These are phyloP conservation scores for Corymbia citriodora DNA, from an alignment of 441 rosid species.

Conservation along the genomic window DNA sequence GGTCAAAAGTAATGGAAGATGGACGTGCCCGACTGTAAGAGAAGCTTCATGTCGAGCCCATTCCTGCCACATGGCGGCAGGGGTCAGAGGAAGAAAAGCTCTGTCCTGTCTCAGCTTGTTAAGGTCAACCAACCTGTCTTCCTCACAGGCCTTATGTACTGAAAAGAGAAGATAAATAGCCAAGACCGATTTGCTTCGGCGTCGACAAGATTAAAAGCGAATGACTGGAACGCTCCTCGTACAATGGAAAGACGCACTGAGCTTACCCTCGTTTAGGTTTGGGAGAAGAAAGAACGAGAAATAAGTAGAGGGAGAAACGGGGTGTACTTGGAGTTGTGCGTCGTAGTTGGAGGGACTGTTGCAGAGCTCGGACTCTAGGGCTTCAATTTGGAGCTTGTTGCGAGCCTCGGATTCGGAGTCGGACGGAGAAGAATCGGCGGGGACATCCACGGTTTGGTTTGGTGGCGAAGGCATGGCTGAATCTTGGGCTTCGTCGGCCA, in stretches of 20 bases:
- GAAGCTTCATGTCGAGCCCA: constrained; percentile 91
- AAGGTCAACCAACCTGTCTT: constrained; percentile 54
- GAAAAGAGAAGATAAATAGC: constrained; percentile 5
- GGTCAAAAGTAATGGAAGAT: background rate
- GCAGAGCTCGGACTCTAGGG: constrained; percentile 56
- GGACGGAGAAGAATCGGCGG: background rate
- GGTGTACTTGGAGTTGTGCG: constrained; percentile 45
- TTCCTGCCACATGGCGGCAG: constrained; percentile 58
- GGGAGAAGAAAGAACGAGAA: background rate
- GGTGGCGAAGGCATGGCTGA: background rate
- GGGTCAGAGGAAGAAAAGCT: constrained; percentile 60
- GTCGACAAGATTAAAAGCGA: background rate
- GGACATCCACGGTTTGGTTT: background rate
- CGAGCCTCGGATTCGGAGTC: constrained; percentile 52
- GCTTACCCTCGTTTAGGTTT: background rate
- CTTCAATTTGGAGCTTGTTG: constrained; percentile 40
- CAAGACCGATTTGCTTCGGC: background rate
- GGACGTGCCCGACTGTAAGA: constrained; percentile 38
- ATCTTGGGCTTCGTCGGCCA: background rate
- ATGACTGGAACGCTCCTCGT: background rate
- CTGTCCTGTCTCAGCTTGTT: constrained; percentile 57
- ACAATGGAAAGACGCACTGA: background rate
- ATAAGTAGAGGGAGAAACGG: background rate
- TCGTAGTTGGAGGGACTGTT: constrained; percentile 67
- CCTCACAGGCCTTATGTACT: constrained; percentile 73